Base-by-base conservation (phyloP, 345 rosid genomes). In the Eucalyptus erythrocorys region DNA sequence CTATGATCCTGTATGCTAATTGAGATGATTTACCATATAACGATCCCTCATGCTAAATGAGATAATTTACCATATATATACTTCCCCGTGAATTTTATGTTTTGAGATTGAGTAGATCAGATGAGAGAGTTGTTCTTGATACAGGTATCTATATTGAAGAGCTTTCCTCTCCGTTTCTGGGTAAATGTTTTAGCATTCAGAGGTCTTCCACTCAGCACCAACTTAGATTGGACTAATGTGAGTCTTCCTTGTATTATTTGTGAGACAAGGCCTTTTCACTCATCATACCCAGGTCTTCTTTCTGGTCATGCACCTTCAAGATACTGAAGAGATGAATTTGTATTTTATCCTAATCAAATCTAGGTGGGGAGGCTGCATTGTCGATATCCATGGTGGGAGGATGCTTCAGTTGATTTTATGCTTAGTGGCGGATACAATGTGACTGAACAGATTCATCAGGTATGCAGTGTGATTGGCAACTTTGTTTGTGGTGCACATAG, bases 291-390 rank as follows among this genome's bases (percentile, higher is more conserved):
- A 11, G 82, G 82, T 76, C 47, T 9, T 76, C 45, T 76, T 76
- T 76, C 82, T 6, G 27, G 82, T 76, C 82, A 76, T 37, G 82
- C 82, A 37, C 47, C 82, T 76, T 86, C 42, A 86, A 51, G 11
- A 51, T 34, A 86, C 55, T 51, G 87, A 86, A 86, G 45, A 68
- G 17, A 47, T 79, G 37, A n/a, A 48, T 11, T 17, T 86, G 64
- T 51, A 51, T 50, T 37, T 57, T 51, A n/a, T 49, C 61, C 55
- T 43, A 66, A 21, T 48, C 48, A 34, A 87, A 30, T 68, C 42
- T 90, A 96, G 99, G 93, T 96, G 68, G 99, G 99, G 91, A 94
- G 96, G 55, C 91, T 97, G 92, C 99, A 97, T 92, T 96, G 98
- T 91, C 92, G 93, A 84, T 95, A 90, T 93, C 95, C 96, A 79